Evolutionary conservation across 441 rosid genomes (phyloP).

Genomic region (Aleurites moluccanus): DNA sequence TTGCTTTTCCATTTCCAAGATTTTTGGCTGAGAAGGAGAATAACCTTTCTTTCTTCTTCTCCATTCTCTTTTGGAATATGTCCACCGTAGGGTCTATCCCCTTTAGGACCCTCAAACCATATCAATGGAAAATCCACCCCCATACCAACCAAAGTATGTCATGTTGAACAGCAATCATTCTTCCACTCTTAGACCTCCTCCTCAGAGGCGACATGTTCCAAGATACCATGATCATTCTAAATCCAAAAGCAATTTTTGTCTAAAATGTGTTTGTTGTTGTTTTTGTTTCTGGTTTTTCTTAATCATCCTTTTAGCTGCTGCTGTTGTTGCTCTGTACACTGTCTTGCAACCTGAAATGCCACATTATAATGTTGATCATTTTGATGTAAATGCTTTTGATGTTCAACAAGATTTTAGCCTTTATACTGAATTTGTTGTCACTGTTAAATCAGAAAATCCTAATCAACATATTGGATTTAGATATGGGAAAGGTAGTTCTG

Average conservation of each 20-base stretch:
- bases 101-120: slow-evolving; percentile 7
- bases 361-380: slow-evolving; percentile 29
- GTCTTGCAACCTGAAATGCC: slow-evolving; percentile 40
- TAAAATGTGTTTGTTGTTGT: slow-evolving; percentile 46
- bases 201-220: slow-evolving; percentile 41
- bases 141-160: slow-evolving; percentile 39
- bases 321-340: slow-evolving; percentile 20
- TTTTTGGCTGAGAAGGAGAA: slow-evolving; percentile 23
- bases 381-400: slow-evolving; percentile 34
- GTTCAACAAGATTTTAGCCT: slow-evolving; percentile 42
- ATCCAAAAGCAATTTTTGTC: slow-evolving; percentile 29
- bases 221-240: slow-evolving; percentile 29
- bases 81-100: slow-evolving; percentile 25
- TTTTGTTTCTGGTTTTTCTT: slow-evolving; percentile 39
- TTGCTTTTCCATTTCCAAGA: slow-evolving; percentile 15
- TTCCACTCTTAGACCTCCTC: slow-evolving; percentile 37
- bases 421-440: slow-evolving; percentile 35
- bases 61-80: slow-evolving; percentile 26
- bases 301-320: slow-evolving; percentile 29
- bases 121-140: slow-evolving; percentile 24
- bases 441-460: slow-evolving; percentile 46
- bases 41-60: slow-evolving; percentile 19
- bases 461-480: slow-evolving; percentile 34
- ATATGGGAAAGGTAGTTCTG: slow-evolving; percentile 43
- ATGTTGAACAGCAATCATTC: slow-evolving; percentile 31